Evolutionary conservation across 768 basidiomycete genomes (phyloP).

Genomic region (Pleurotus djamor): DNA sequence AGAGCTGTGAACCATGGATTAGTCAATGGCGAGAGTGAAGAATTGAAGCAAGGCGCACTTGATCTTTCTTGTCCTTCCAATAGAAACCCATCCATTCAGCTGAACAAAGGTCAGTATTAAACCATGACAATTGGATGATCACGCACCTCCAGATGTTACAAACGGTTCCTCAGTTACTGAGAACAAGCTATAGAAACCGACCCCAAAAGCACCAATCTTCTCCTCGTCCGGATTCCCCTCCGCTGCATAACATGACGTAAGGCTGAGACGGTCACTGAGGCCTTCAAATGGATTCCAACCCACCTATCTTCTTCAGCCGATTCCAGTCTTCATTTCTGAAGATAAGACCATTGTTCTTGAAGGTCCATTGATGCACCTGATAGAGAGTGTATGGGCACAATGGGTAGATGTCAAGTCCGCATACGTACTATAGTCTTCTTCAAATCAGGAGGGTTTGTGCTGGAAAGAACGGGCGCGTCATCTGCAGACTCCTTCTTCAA

Average conservation of each 20-base stretch:
- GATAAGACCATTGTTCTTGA: constrained; percentile 83
- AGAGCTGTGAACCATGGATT: constrained; percentile 48
- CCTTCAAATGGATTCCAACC: constrained; percentile 11
- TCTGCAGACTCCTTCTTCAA: constrained; percentile 26
- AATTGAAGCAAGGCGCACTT: constrained; percentile 38
- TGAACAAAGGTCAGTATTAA: constrained; percentile 23
- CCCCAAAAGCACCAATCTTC: constrained; percentile 95
- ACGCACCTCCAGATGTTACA: constrained; percentile 72
- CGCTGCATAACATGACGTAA: constrained; percentile 38
- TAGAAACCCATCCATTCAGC: constrained; percentile 95
- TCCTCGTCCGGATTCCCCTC: constrained; percentile 94
- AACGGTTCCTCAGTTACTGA: constrained; percentile 84
- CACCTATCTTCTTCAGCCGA: constrained; percentile 86
- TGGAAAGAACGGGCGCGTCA: constrained; percentile 10
- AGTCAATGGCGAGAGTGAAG: constrained; percentile 4
- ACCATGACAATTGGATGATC: constrained; percentile 5
- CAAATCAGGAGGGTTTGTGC: constrained; percentile 50
- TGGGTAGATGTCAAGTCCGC: background rate
- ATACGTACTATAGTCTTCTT: constrained; percentile 58
- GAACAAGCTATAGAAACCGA: constrained; percentile 70
- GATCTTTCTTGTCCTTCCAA: constrained; percentile 93
- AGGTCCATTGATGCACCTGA: constrained; percentile 79
- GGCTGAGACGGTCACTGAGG: background rate
- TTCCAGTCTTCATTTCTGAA: constrained; percentile 90
- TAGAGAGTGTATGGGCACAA: background rate